Base-by-base conservation (phyloP, 176 grass and related monocot genomes). In the Aegilops tauschii region DNA sequence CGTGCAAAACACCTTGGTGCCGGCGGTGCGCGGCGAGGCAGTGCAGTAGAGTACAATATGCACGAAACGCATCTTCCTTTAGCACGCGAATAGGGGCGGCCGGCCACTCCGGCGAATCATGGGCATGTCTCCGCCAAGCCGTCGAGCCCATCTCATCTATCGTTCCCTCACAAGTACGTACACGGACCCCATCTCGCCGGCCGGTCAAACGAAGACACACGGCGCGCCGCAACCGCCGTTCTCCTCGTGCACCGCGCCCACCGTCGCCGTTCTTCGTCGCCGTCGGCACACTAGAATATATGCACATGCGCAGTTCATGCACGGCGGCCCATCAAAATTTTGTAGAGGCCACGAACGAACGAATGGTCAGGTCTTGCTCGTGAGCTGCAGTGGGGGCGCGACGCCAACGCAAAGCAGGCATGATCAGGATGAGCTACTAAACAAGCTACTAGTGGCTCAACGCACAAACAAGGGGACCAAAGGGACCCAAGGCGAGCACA, bases 351-450 rank as follows among this genome's bases (percentile, higher is more conserved):
- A 50, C 47, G 47, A 50, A 29, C 64, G 12, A 2, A 27, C 5
- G 30, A 81, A 81, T 90, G 79, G 86, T 90, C 36, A 71, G 28
- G 63, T 59, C 83, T 86, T 90, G 86, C 11, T 20, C 11, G 84
- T 59, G 47, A 13, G 64, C 11, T 3, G 82, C 77, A 79, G 34
- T 7, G 35, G 8, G 27, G 18, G 80, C 11, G 10, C 71, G 28
- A 40, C 25, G 42, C 42, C 9, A 78, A 61, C 20, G 52, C 61
- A 63, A 63, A 27, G n/a, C n/a, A 32, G 28, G 11, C 73, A 74
- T 66, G 65, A 36, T 25, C 73, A 83, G 29, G 89, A 75, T 31
- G 85, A 87, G 85, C 32, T 39, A 77, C 78, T 4, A 0, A 65
- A 27, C n/a, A 23, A 65, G 62, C 62, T 65, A 45, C 61, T 28